Conservation (phyloP, 1,139 yeast species). For the Pneumocystis canis region DNA sequence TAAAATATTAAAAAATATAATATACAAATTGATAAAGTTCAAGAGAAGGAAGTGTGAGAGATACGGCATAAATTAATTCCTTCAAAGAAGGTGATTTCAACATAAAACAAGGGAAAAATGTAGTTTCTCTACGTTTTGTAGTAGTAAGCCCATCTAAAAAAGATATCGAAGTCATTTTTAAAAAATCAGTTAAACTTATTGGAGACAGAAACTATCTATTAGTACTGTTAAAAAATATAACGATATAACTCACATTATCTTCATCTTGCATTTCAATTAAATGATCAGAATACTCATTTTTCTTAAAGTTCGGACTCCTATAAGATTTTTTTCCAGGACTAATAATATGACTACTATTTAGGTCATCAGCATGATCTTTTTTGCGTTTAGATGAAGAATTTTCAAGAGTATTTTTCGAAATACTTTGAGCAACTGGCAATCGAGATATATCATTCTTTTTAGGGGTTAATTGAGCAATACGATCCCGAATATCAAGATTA, state of each 20-base stretch:
- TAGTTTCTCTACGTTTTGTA: slow-evolving; percentile 19
- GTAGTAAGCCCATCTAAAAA: slow-evolving; percentile 24
- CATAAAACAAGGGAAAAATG: slow-evolving; percentile 18
- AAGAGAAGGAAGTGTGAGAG: slow-evolving; percentile 21
- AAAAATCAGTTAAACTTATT: slow-evolving; percentile 21
- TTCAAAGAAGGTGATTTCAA: slow-evolving; percentile 17
- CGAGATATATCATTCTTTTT: not conserved
- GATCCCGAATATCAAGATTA: not conserved
- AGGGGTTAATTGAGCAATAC: slow-evolving; percentile 2
- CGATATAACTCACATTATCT: not conserved
- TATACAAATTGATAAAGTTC: slow-evolving; percentile 22
- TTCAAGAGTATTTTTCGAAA: not conserved
- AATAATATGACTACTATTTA: not conserved
- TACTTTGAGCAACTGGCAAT: not conserved
- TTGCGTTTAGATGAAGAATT: not conserved
- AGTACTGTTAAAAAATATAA: not conserved
- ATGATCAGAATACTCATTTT: not conserved
- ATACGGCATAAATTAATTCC: slow-evolving; percentile 19
- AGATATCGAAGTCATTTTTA: slow-evolving; percentile 22
- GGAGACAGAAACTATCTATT: not conserved
- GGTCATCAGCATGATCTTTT: not conserved
- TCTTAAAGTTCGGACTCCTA: not conserved
- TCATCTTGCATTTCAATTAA: not conserved
- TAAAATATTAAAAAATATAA: not conserved
- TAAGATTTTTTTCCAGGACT: not conserved